A percentile compares a stretch with the other conserved stretches of the same genome.
These are phyloP conservation scores for sorghum (Sorghum bicolor) DNA, from an alignment of 176 grass and related monocot genomes.

Conservation along the genomic window DNA sequence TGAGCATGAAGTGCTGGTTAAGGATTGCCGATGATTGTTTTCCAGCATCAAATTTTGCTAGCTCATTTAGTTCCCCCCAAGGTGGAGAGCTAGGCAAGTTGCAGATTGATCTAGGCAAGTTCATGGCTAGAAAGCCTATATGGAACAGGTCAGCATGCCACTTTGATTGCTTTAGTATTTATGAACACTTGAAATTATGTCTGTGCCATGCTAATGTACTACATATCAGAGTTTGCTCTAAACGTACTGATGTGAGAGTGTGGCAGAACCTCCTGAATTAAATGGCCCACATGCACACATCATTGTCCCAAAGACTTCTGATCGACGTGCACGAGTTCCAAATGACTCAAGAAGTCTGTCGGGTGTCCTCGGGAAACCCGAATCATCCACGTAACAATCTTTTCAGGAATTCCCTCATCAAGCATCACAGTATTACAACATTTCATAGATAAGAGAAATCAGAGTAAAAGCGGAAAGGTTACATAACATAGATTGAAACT, in stretches of 20 bases:
- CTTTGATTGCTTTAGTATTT: constrained; percentile 6
- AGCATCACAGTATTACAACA: too few relatives aligned
- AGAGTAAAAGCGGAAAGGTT: too few relatives aligned
- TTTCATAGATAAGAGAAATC: too few relatives aligned
- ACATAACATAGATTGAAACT: too few relatives aligned
- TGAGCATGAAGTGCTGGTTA: constrained; percentile 92
- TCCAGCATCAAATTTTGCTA: constrained; percentile 78
- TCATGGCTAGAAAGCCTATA: constrained; percentile 68
- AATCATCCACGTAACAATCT: too few relatives aligned
- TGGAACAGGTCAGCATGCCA: constrained; percentile 63
- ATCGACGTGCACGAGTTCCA: too few relatives aligned
- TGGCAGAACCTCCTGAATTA: too few relatives aligned
- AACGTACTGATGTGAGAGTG: constrained; percentile 6
- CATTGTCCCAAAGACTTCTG: too few relatives aligned
- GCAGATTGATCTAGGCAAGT: constrained; percentile 83
- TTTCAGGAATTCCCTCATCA: too few relatives aligned
- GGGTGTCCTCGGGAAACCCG: too few relatives aligned
- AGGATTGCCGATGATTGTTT: constrained; percentile 89
- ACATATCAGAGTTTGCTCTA: neutral
- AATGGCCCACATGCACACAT: too few relatives aligned
- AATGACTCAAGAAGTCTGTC: too few relatives aligned
- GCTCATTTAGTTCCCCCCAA: constrained; percentile 69
- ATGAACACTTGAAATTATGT: constrained; percentile 3
- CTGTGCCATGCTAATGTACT: neutral
- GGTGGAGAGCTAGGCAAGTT: constrained; percentile 80